Evolutionary conservation across 2,329 filamentous ascomycete genomes (phyloP), one percentile per base, ranked within the genome.

Genomic region (Claviceps cyperi): DNA sequence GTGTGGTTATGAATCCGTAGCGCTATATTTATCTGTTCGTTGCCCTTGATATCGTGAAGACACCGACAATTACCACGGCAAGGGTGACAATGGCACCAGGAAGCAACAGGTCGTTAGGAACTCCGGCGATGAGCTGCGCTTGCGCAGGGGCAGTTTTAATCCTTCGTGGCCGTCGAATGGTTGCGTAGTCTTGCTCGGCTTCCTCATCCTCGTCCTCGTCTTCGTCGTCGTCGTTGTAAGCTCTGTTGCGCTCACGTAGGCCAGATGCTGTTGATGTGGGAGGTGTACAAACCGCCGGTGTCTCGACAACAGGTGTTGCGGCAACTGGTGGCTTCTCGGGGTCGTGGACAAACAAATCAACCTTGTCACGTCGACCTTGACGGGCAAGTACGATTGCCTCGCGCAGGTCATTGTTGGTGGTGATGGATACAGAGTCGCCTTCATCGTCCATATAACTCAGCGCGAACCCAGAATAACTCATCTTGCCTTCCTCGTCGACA

Each of bases 401-500:
- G 2, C 92, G 69, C 41, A 98, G 77, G 63, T 98, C 92, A 56
- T 91, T 84, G 62, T 97, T 89, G 0, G 91, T 94, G 11, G 92
- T 98, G 64, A 98, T 95, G 40, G 90, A 95, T 15, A 98, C 89
- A 0, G 87, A 90, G 64, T 98, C 92, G 51, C 92, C 91, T 63
- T 98, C 92, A 59, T 97, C 91, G 64, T 98, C 92, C 57, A 97
- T 74, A 62, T 97, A 98, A 72, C 89, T 95, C 53, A 98, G 73
- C 28, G 91, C 92, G 61, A 91, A 98, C 6, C 92, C 92, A 37
- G 79, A 76, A 48, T 79, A 77, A 46, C 81, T 80, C 41, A 95
- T 73, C 61, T 81, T 84, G 59, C 88, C 89, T 22, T 94, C 89
- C 21, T 94, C 84, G 51, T 89, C 84, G 19, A 90, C 83, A 0